Conservation (phyloP, 768 basidiomycete species). For the Tricholoma matsutake region DNA sequence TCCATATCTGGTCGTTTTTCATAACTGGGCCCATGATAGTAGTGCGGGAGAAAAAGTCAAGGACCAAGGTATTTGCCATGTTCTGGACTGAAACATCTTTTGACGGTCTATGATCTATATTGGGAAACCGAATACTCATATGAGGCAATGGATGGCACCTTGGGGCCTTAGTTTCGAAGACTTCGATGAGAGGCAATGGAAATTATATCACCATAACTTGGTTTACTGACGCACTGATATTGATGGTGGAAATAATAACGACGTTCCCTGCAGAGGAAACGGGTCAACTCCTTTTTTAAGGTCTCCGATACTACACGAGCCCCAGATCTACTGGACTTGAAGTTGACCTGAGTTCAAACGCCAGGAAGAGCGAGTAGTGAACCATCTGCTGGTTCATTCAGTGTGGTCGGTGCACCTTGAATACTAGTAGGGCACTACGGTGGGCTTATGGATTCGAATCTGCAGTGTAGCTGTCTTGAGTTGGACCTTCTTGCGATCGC, state of each 20-base stretch:
- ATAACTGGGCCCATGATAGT: too few species aligned
- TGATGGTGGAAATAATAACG: not conserved
- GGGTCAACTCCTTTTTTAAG: not conserved
- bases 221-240: not conserved
- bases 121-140: not conserved
- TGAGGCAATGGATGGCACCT: not conserved
- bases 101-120: not conserved
- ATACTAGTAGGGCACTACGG: not conserved
- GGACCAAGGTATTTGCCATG: too few species aligned
- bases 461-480: not conserved
- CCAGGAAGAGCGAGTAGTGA: too few species aligned
- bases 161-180: too few species aligned
- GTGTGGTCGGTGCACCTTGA: not conserved
- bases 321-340: too few species aligned
- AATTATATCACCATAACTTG: not conserved
- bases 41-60: too few species aligned
- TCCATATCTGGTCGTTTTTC: too few species aligned
- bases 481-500: not conserved
- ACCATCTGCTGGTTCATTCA: not conserved
- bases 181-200: too few species aligned
- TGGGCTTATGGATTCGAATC: not conserved
- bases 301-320: not conserved
- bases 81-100: not conserved
- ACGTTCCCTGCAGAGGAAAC: not conserved
- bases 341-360: too few species aligned